Percentiles rank a stretch among this genome's conserved stretches.
Conservation (phyloP, 139 green algal genomes). For the Picochlorum costavermella region DNA sequence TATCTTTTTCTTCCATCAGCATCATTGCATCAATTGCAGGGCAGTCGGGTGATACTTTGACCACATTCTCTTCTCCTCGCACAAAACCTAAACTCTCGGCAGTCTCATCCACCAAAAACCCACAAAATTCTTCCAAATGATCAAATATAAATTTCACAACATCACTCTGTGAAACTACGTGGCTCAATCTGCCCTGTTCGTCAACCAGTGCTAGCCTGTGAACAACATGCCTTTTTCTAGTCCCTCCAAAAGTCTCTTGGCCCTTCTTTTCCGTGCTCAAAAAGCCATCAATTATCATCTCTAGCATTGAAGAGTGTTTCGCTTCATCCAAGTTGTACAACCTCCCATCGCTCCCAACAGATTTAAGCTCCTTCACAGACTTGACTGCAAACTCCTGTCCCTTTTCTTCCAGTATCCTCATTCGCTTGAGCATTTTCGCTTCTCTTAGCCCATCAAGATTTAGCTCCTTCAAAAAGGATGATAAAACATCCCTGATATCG, state of each 20-base stretch:
- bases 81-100: constrained; percentile 45
- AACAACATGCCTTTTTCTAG: constrained; percentile 21
- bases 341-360: constrained; percentile 51
- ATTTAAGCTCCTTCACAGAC: constrained; percentile 38
- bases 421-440: constrained; percentile 49
- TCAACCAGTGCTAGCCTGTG: constrained; percentile 42
- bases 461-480: constrained; percentile 43
- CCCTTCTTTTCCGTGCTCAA: constrained; percentile 32
- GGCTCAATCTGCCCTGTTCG: constrained; percentile 17
- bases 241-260: constrained; percentile 23
- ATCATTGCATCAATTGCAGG: constrained; percentile 53
- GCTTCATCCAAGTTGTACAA: constrained; percentile 39
- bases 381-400: constrained; percentile 17
- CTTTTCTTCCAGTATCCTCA: constrained; percentile 43
- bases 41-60: constrained; percentile 42
- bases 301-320: constrained; percentile 37
- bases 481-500: constrained; percentile 57
- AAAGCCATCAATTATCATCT: constrained; percentile 59
- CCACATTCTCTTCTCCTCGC: constrained; percentile 11
- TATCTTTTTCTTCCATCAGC: constrained; percentile 29
- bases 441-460: constrained; percentile 18
- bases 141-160: constrained; percentile 44
- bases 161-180: constrained; percentile 40
- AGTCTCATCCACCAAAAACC: constrained; percentile 24
- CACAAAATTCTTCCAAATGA: constrained; percentile 27